Base-by-base conservation (phyloP, 176 grass and related monocot species). In the Elymus sibiricus region DNA sequence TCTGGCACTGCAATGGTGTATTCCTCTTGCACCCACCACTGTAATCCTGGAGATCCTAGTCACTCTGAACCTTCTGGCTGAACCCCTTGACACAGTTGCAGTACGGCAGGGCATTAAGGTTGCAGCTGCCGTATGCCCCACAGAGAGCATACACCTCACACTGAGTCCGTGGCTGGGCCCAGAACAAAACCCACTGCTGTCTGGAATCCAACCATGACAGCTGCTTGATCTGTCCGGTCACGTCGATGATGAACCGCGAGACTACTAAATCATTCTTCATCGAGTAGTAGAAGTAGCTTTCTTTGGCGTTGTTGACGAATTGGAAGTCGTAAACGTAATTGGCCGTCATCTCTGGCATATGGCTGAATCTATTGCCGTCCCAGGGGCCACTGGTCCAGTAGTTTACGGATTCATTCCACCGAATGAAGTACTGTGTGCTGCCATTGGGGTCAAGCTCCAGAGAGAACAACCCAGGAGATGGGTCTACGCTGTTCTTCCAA, bases 61-160 rank as follows among this genome's bases (percentile, higher is more conserved):
- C 78, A 15, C 43, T 84, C 65, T 80, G 64, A 65, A 75, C 46
- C 66, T 85, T 92, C 55, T 47, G 47, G 3, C 34, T 79, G 80
- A 94, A 97, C 13, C 95, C 95, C 51, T 60, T 80, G 67, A 92
- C 3, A 22, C 95, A 97, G 47, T 14, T 91, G 80, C 92, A 97
- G 80, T 19, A 91, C 0, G 84, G 88, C 5, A 83, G 7, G 2
- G 2, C 21, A 16, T 56, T 55, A 11, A 21, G 28, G 38, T 59
- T 92, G 81, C 95, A 97, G 66, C 86, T 88, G 11, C 95, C 88
- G 43, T 90, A 97, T 3, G 86, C 39, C 2, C 95, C 95, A 9
- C 95, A 97, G 9, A 88, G 42, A 0, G 44, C 79, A 19, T 92
- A 92, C 34, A 92, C 95, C 17, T 89, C 86, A 26, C 95, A 97